phyloP scores from a whole-genome alignment of 2,329 filamentous ascomycete species.

The Aspergillus pseudoviridinutans region DNA sequence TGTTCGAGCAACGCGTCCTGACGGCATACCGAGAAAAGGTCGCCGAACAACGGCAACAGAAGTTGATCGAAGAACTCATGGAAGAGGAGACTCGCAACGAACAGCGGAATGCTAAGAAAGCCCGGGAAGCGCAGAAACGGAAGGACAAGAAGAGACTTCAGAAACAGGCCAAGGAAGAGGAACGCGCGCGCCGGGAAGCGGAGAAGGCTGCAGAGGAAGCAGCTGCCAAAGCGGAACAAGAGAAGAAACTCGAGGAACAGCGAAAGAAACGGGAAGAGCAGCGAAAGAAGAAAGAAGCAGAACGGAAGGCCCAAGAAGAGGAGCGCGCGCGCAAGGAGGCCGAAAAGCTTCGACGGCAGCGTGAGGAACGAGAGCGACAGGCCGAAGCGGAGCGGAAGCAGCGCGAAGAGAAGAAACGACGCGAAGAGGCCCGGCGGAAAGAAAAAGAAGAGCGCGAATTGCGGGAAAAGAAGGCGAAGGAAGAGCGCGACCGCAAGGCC shows the following conservation, averaged over 20 bases:
- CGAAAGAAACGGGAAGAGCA: conserved; percentile 82
- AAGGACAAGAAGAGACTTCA: conserved; percentile 91
- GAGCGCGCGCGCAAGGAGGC: conserved; percentile 80
- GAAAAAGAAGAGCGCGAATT: conserved; percentile 58
- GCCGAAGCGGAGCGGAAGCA: conserved; percentile 81
- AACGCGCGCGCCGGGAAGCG: conserved; percentile 80
- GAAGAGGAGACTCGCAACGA: conserved; percentile 75
- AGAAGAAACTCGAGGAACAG: conserved; percentile 75
- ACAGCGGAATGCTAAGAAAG: conserved; percentile 85
- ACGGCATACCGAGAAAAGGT: conserved; percentile 98
- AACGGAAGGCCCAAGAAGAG: conserved; percentile 86
- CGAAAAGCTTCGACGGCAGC: conserved; percentile 71
- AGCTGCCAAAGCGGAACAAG: conserved; percentile 69
- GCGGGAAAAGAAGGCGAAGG: conserved; percentile 64
- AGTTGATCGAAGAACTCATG: conserved; percentile 84
- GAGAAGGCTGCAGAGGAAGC: conserved; percentile 87
- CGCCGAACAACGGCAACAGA: conserved; percentile 83
- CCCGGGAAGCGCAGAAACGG: conserved; percentile 88
- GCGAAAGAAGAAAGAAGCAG: conserved; percentile 83
- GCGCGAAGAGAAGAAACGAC: conserved; percentile 76
- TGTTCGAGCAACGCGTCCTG: conserved; percentile 97
- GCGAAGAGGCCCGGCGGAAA: conserved; percentile 69
- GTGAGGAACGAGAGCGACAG: conserved; percentile 82
- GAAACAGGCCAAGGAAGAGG: conserved; percentile 84
- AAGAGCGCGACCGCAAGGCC: conserved; percentile 57